Conservation (phyloP, 2,329 filamentous ascomycete species). For the Xylariaceae sp. region DNA sequence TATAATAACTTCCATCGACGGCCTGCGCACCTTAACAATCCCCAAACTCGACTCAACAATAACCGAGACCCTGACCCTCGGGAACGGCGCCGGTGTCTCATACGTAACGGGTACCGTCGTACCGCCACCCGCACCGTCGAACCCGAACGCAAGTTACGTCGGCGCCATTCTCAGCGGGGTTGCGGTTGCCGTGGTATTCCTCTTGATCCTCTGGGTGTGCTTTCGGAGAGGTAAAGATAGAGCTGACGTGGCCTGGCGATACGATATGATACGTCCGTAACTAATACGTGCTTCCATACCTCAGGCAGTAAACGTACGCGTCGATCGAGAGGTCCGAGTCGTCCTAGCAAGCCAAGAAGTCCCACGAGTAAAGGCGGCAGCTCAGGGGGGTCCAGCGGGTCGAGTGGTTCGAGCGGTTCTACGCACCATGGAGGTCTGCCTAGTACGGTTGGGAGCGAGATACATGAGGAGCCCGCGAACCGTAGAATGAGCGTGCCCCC, state of each 20-base stretch:
- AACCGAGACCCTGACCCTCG: constrained; percentile 25
- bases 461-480: constrained; percentile 12
- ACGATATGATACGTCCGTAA: neutral
- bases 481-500: constrained; percentile 22
- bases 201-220: constrained; percentile 26
- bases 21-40: constrained; percentile 27
- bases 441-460: constrained; percentile 16
- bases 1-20: neutral
- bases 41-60: constrained; percentile 21
- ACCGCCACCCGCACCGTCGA: constrained; percentile 15
- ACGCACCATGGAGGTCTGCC: constrained; percentile 8
- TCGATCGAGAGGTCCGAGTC: constrained; percentile 19
- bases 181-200: constrained; percentile 21
- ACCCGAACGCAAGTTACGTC: constrained; percentile 16
- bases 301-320: constrained; percentile 18
- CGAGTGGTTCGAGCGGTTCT: constrained; percentile 5
- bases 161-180: constrained; percentile 28
- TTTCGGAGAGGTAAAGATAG: constrained; percentile 22
- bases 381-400: constrained; percentile 14
- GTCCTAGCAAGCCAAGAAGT: constrained; percentile 13
- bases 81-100: constrained; percentile 20
- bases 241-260: neutral
- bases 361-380: constrained; percentile 17
- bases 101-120: constrained; percentile 16
- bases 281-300: constrained; percentile 1